Conservation (phyloP, 257 asterid species). For the Salvia hispanica region DNA sequence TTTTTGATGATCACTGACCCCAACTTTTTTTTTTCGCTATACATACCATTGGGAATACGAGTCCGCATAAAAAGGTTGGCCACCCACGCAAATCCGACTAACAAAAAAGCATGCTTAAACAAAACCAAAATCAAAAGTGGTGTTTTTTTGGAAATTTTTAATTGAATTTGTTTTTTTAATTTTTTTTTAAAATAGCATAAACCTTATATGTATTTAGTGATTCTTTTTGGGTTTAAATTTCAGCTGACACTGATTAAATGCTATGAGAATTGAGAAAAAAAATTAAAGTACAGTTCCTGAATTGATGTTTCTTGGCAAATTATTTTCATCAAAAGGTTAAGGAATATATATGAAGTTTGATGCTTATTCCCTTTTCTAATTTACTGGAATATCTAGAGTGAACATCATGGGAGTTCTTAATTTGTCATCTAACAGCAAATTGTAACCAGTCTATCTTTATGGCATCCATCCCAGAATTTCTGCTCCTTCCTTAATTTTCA, state of each 20-base stretch:
- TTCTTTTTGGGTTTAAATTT: constrained; percentile 11
- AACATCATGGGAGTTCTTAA: constrained; percentile 8
- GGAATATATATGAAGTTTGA: background rate
- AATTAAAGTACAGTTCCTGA: background rate
- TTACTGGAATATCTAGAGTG: constrained; percentile 7
- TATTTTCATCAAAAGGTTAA: background rate
- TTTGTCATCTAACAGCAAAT: constrained; percentile 3
- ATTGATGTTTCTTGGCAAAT: constrained; percentile 19
- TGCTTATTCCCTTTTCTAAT: constrained; percentile 20
- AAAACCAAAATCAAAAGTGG: no score
- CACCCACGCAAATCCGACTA: no score
- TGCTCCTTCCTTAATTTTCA: constrained; percentile 5
- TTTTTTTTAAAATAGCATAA: no score
- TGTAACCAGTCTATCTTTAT: background rate
- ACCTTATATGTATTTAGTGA: background rate
- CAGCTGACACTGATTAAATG: constrained; percentile 4
- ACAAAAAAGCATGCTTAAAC: no score
- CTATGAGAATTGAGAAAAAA: background rate
- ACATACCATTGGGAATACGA: no score
- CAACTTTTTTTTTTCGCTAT: no score
- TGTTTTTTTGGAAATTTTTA: no score
- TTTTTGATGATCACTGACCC: no score
- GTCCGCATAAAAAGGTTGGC: no score
- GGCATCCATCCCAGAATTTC: constrained; percentile 12
- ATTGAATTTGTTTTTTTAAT: no score